Conservation (phyloP, 306 rosid genomes). For the Pachyrhizus erosus region DNA sequence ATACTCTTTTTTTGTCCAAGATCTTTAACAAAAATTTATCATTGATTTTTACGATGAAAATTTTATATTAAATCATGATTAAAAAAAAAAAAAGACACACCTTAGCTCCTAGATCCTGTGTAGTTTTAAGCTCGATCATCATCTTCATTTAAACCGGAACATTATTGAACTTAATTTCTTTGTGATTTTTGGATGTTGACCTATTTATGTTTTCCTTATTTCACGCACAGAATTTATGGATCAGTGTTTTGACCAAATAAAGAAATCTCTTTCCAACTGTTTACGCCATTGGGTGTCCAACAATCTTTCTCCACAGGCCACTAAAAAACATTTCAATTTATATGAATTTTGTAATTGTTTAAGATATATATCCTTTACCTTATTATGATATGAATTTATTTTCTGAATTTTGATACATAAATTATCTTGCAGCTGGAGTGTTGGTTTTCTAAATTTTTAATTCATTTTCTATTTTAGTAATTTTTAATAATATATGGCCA, state of each 20-base stretch:
- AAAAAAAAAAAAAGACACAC: too few relatives aligned
- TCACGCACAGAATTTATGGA: background rate
- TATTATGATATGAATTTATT: background rate
- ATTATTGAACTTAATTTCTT: background rate
- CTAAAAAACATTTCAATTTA: too few relatives aligned
- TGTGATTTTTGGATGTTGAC: background rate
- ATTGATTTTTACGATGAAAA: too few relatives aligned
- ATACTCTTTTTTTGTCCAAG: too few relatives aligned
- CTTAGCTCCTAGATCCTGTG: too few relatives aligned
- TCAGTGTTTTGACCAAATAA: background rate
- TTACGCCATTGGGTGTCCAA: background rate
- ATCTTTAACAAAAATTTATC: too few relatives aligned
- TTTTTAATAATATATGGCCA: background rate
- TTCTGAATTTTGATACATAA: background rate
- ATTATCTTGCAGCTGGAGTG: background rate
- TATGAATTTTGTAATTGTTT: background rate
- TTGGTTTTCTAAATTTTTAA: background rate
- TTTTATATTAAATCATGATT: too few relatives aligned
- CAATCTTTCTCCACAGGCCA: background rate
- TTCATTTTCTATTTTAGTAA: background rate
- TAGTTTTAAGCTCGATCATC: background rate
- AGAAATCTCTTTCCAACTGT: background rate
- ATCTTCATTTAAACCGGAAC: background rate
- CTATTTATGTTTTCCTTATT: background rate
- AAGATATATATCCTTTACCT: too few relatives aligned